Base-by-base conservation (phyloP, 2,329 filamentous ascomycete genomes). In the Aspergillus sp. region DNA sequence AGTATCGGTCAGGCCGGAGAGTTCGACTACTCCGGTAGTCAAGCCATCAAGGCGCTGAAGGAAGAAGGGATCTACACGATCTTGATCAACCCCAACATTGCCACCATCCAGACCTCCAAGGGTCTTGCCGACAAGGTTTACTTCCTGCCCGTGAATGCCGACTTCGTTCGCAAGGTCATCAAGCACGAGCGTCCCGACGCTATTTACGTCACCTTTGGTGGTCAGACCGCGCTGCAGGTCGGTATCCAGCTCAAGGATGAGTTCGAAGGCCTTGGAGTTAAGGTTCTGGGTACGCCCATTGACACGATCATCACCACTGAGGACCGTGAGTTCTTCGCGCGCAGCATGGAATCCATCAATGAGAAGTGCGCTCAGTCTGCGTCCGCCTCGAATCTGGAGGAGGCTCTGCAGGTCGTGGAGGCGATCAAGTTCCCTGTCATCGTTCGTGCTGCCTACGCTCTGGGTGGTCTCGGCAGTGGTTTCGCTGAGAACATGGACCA, bases 291-390 rank as follows among this genome's bases (percentile, higher is more conserved):
- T 77, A 99, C 95, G 6, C 93, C 94, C 12, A 98, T 99, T 63
- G 90, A 97, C 49, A 98, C 95, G 52, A 96, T 99, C 78, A 96
- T 98, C 78, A 98, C 94, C 22, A 99, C 95, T 1, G 95, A 99
- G 78, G 95, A 99, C 72, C 90, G 95, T 76, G 95, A 99, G 80
- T 85, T 98, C 47, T 99, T 99, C 71, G 95, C 95, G 55, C 89
- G 94, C 65, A 96, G 92, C 81, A 98, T 99, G 94, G 94, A 98
- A 73, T 95, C 92, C 0, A 98, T 99, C 72, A 91, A 91, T 62
- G 95, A 97, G 80, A 97, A 97, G 78, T 98, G 94, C 72, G 95
- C 95, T 74, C 96, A 97, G 80, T 98, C 95, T 26, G 94, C 93
- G 18, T 96, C 95, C 42, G 95, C 94, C 53, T 94, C 85, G 76